Evolutionary conservation across 208 protist species (phyloP).

Genomic region (Trypanosoma platydactyli): DNA sequence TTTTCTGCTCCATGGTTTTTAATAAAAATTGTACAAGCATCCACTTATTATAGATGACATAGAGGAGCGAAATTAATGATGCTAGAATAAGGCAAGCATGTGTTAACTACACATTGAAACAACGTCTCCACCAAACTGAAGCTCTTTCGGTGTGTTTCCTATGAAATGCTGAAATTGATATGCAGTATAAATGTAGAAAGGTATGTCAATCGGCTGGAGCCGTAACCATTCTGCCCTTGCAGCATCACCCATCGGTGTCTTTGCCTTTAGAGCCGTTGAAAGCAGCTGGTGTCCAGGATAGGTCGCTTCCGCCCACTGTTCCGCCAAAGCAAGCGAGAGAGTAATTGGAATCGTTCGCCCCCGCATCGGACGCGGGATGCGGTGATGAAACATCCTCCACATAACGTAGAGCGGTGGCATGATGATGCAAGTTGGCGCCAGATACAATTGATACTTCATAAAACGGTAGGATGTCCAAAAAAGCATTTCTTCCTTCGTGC

Average conservation of each 20-base stretch:
- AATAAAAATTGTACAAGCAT: no score
- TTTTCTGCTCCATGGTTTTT: no score
- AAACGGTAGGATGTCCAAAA: conserved; percentile 90
- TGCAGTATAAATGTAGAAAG: conserved; percentile 74
- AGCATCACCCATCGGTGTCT: conserved; percentile 90
- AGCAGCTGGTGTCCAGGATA: conserved; percentile 86
- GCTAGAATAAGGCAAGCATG: background rate
- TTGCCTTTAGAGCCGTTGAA: conserved; percentile 70
- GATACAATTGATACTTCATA: conserved; percentile 87
- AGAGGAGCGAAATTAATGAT: background rate
- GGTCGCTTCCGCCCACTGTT: conserved; percentile 82
- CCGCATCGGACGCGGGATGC: conserved; percentile 53
- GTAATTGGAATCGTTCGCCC: conserved; percentile 76
- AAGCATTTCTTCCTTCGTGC: conserved; percentile 80
- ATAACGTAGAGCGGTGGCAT: conserved; percentile 86
- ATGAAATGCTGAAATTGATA: conserved; percentile 88
- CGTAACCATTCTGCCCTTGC: conserved; percentile 88
- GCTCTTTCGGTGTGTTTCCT: conserved; percentile 61
- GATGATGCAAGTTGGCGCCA: conserved; percentile 73
- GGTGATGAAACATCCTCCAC: conserved; percentile 77
- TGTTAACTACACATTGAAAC: conserved; percentile 58
- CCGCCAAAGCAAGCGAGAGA: conserved; percentile 60
- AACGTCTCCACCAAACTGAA: conserved; percentile 79
- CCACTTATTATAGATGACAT: background rate
- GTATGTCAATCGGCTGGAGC: conserved; percentile 83